phyloP scores from a whole-genome alignment of 108 stramenopile genomes.

The Pseudonitzschia pungens region DNA sequence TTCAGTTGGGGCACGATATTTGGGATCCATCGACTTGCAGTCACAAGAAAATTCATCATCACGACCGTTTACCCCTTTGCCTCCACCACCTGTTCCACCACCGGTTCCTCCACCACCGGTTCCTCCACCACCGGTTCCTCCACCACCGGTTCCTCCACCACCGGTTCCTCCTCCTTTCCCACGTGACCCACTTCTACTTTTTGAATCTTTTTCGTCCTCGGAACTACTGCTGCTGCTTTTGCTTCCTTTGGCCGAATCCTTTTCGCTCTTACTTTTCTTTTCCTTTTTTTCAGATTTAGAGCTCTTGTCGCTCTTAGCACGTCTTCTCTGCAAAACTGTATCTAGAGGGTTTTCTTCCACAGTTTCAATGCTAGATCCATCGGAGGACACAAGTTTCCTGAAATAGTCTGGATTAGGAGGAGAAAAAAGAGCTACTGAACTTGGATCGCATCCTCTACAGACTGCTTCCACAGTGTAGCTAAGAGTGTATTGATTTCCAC shows the following conservation, averaged over 20 bases:
- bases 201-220: no score
- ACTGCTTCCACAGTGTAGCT: conserved; percentile 21
- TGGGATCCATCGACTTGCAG: conserved; percentile 23
- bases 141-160: background rate
- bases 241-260: conserved; percentile 1
- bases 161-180: conserved; percentile 6
- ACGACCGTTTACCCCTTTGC: conserved; percentile 7
- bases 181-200: no score
- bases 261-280: background rate
- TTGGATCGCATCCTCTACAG: conserved; percentile 29
- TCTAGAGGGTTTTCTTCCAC: background rate
- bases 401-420: conserved; percentile 11
- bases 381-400: background rate
- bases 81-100: background rate
- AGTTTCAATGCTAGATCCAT: background rate
- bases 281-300: background rate
- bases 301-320: conserved; percentile 6
- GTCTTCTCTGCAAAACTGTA: background rate
- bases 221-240: background rate
- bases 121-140: background rate
- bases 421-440: conserved; percentile 21
- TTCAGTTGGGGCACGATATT: conserved; percentile 35
- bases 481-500: conserved; percentile 25
- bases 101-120: background rate
- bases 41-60: conserved; percentile 9